These are phyloP conservation scores for Hibiscus trionum DNA, from an alignment of 345 rosid species.

Conservation along the genomic window DNA sequence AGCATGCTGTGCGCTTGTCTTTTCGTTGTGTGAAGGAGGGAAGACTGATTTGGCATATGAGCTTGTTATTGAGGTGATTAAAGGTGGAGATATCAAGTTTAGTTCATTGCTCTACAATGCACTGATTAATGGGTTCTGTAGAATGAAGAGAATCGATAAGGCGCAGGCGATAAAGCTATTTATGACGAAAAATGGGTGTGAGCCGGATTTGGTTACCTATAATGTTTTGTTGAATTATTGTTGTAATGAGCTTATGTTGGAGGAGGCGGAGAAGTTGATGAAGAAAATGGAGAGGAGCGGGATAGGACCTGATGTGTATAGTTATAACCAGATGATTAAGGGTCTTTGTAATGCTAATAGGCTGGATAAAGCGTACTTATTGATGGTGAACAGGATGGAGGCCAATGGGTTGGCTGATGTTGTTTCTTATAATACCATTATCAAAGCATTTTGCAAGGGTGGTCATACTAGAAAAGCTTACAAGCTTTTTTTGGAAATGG, in stretches of 20 bases:
- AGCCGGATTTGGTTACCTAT: constrained; percentile 72
- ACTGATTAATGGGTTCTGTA: constrained; percentile 76
- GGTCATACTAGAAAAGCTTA: constrained; percentile 41
- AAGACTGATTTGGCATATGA: constrained; percentile 90
- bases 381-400: constrained; percentile 59
- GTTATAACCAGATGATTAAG: constrained; percentile 79
- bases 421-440: constrained; percentile 77
- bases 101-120: constrained; percentile 61
- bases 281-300: constrained; percentile 63
- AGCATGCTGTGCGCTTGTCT: constrained; percentile 55
- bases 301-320: constrained; percentile 67
- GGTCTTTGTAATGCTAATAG: constrained; percentile 55
- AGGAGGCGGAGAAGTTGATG: constrained; percentile 55
- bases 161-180: constrained; percentile 61
- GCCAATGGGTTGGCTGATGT: constrained; percentile 62
- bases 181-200: constrained; percentile 62
- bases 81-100: constrained; percentile 43
- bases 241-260: constrained; percentile 54
- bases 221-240: constrained; percentile 70
- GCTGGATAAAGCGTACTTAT: constrained; percentile 46
- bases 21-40: constrained; percentile 60
- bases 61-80: constrained; percentile 57
- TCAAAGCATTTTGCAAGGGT: constrained; percentile 49
- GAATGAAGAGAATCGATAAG: constrained; percentile 63
- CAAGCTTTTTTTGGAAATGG: constrained; percentile 69